Conservation (phyloP, 2,329 filamentous ascomycete species). For the Claviceps fusiformis region DNA sequence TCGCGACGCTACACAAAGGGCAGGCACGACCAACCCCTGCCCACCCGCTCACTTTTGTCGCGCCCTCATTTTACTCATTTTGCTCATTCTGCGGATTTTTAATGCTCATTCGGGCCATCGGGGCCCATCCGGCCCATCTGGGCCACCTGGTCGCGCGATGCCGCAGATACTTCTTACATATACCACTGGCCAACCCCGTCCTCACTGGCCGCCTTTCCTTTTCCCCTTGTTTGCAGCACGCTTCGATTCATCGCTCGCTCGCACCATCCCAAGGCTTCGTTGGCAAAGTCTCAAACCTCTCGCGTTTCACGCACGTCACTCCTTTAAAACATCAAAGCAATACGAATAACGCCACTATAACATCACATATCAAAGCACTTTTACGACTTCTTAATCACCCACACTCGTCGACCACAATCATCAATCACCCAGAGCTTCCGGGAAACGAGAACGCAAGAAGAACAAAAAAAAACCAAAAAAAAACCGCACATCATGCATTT, state of each 20-base stretch:
- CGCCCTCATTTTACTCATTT: neutral
- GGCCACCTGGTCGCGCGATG: neutral
- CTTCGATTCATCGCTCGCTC: slow-evolving; percentile 11
- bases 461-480: neutral
- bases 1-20: neutral
- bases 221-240: slow-evolving; percentile 10
- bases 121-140: neutral
- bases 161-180: neutral
- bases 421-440: neutral
- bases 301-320: slow-evolving; percentile 10
- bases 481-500: slow-evolving; percentile 12
- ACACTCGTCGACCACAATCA: too few relatives aligned
- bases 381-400: neutral
- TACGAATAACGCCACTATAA: neutral
- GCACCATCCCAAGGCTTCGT: slow-evolving; percentile 30
- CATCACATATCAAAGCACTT: neutral
- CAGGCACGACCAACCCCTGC: neutral
- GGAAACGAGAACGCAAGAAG: too few relatives aligned
- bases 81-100: neutral
- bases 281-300: slow-evolving; percentile 36
- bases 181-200: neutral
- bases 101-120: neutral
- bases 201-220: neutral
- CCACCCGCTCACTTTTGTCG: neutral
- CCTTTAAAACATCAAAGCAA: slow-evolving; percentile 3